phyloP scores from a whole-genome alignment of 2,329 filamentous ascomycete species.

The Hymenoscyphus fructigenus region DNA sequence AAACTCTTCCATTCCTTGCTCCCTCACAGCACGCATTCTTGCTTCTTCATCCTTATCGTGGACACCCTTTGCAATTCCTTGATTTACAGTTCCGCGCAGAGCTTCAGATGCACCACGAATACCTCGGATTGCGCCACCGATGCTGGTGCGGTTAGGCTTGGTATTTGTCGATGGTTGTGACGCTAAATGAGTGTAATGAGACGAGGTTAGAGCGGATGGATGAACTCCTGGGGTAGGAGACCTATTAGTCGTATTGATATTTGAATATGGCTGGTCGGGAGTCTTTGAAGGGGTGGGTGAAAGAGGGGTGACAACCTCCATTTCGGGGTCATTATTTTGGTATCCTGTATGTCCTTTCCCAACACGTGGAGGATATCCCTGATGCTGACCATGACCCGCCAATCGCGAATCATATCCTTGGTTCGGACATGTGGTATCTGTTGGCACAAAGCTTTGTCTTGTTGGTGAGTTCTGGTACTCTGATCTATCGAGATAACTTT shows the following conservation, averaged over 20 bases:
- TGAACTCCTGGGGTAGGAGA: neutral
- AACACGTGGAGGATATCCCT: neutral
- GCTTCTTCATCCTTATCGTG: slow-evolving; percentile 28
- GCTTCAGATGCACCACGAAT: slow-evolving; percentile 29
- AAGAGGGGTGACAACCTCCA: neutral
- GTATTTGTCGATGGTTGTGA: neutral
- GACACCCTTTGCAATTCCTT: slow-evolving; percentile 21
- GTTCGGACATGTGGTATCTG: neutral
- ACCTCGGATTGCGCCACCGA: slow-evolving; percentile 19
- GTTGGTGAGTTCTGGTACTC: slow-evolving; percentile 15
- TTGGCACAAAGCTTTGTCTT: neutral
- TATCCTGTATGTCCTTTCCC: neutral
- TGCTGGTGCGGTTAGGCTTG: slow-evolving; percentile 11
- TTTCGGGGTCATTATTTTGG: neutral
- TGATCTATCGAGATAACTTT: slow-evolving; percentile 12
- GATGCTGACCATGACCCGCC: neutral
- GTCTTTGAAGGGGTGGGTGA: neutral
- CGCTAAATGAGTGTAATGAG: neutral
- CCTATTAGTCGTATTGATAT: neutral
- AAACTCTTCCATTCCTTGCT: slow-evolving; percentile 27
- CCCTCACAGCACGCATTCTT: slow-evolving; percentile 23
- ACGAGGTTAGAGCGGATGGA: neutral
- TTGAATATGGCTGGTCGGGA: neutral
- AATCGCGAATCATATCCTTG: slow-evolving; percentile 2
- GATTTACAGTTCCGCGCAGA: slow-evolving; percentile 26